phyloP scores from a whole-genome alignment of 2,329 filamentous ascomycete genomes.

The Phaeosphaeria sp. region DNA sequence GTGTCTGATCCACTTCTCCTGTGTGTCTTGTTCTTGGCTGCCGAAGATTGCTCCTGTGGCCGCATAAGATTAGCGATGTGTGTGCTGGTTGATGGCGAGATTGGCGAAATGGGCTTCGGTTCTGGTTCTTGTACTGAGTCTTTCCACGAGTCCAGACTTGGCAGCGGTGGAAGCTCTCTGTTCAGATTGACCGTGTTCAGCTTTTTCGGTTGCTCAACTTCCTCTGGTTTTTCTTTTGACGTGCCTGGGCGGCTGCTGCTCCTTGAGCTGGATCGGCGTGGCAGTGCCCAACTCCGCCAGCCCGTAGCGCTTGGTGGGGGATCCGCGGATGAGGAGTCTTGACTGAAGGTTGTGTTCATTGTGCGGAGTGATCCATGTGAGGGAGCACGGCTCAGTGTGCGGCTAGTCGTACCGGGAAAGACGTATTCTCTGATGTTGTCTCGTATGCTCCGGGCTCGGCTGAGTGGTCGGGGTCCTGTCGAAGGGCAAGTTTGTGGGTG shows the following conservation, averaged over 20 bases:
- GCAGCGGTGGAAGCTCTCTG: slow-evolving; percentile 55
- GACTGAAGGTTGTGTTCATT: slow-evolving; percentile 12
- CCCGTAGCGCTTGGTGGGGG: slow-evolving; percentile 34
- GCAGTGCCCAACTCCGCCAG: slow-evolving; percentile 50
- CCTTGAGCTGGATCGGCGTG: slow-evolving; percentile 41
- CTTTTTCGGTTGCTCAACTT: slow-evolving; percentile 25
- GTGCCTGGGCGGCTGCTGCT: slow-evolving; percentile 41
- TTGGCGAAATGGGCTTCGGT: slow-evolving; percentile 38
- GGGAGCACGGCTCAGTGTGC: slow-evolving; percentile 36
- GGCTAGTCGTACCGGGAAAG: slow-evolving; percentile 43
- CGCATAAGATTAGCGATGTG: slow-evolving; percentile 49
- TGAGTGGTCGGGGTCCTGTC: slow-evolving; percentile 39
- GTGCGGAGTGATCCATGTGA: slow-evolving; percentile 42
- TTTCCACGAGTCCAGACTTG: slow-evolving; percentile 52
- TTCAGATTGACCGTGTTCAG: slow-evolving; percentile 52
- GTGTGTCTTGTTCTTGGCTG: slow-evolving; percentile 34
- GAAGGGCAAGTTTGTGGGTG: slow-evolving; percentile 26
- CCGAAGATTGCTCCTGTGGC: slow-evolving; percentile 36
- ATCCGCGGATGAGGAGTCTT: slow-evolving; percentile 22
- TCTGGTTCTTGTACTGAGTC: slow-evolving; percentile 22
- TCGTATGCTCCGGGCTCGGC: slow-evolving; percentile 46
- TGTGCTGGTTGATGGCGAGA: slow-evolving; percentile 15
- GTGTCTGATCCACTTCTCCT: slow-evolving; percentile 40
- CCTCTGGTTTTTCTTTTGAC: slow-evolving; percentile 32
- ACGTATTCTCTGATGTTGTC: slow-evolving; percentile 52